Percentiles rank a stretch among this genome's conserved stretches.
These are phyloP conservation scores for Penicillium sp. DNA, from an alignment of 2,329 filamentous ascomycete genomes.

Conservation along the genomic window DNA sequence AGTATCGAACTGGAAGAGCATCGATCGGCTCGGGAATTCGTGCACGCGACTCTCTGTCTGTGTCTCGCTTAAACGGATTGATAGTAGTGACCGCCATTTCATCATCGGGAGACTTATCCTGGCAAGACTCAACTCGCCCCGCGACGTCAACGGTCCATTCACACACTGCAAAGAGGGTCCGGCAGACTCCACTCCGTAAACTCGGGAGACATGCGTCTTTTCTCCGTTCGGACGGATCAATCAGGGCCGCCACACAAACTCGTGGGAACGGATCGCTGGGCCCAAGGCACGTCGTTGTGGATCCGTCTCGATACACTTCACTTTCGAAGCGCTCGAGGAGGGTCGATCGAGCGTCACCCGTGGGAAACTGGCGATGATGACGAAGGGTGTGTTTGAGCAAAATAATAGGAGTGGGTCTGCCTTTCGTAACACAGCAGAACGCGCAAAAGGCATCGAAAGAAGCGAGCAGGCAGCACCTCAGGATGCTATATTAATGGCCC, in stretches of 20 bases:
- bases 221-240: conserved; percentile 5
- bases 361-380: conserved; percentile 10
- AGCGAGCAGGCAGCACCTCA: not conserved
- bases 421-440: not conserved
- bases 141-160: conserved; percentile 12
- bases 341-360: conserved; percentile 1
- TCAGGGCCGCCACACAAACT: conserved; percentile 4
- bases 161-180: not conserved
- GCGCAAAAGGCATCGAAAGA: not conserved
- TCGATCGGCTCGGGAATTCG: not conserved
- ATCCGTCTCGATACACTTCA: not conserved
- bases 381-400: not conserved
- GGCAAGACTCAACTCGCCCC: not conserved
- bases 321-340: not conserved
- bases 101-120: conserved; percentile 1
- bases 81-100: conserved; percentile 1
- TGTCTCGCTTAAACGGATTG: not conserved
- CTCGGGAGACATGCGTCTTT: not conserved
- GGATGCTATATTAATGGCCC: conserved; percentile 22
- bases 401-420: not conserved
- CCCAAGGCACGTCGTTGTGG: conserved; percentile 14
- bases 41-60: not conserved
- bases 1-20: not conserved
- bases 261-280: conserved; percentile 4
- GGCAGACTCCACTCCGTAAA: conserved; percentile 6